Evolutionary conservation across 23 red algal genomes (phyloP).

Genomic region (Gracilaria gracilis): DNA sequence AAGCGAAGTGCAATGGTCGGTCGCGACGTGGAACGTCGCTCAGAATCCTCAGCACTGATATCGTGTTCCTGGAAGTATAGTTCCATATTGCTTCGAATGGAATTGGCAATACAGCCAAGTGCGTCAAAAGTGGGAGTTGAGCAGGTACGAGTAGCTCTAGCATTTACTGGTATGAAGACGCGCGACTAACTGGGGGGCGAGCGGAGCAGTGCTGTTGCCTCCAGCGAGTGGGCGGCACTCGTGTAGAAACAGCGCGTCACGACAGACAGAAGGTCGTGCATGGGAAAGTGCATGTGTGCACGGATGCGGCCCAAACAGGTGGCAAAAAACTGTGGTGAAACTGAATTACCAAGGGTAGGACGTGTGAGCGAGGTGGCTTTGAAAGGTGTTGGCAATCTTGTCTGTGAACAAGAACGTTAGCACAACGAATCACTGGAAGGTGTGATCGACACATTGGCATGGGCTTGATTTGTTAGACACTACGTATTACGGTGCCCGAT

Average conservation of each 20-base stretch:
- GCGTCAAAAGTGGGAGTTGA: background rate
- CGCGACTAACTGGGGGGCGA: background rate
- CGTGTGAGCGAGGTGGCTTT: too few relatives aligned
- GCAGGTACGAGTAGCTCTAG: too few relatives aligned
- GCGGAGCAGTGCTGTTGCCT: background rate
- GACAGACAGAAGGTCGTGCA: background rate
- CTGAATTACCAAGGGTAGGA: too few relatives aligned
- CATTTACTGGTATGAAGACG: too few relatives aligned
- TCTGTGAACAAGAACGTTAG: too few relatives aligned
- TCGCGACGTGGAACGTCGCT: background rate
- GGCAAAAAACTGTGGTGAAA: background rate
- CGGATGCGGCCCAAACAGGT: background rate
- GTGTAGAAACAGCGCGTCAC: background rate
- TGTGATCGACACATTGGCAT: too few relatives aligned
- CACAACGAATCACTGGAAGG: too few relatives aligned
- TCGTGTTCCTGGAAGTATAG: slow-evolving; percentile 60
- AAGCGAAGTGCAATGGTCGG: background rate
- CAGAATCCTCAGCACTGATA: background rate
- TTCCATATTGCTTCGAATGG: slow-evolving; percentile 13
- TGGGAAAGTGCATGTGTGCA: background rate
- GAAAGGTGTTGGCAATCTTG: too few relatives aligned
- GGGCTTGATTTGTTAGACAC: too few relatives aligned
- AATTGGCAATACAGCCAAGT: too few relatives aligned
- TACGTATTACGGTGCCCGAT: too few relatives aligned
- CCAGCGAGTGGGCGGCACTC: background rate